phyloP scores from a whole-genome alignment of 139 green algal species.

The Volvox africanus region DNA sequence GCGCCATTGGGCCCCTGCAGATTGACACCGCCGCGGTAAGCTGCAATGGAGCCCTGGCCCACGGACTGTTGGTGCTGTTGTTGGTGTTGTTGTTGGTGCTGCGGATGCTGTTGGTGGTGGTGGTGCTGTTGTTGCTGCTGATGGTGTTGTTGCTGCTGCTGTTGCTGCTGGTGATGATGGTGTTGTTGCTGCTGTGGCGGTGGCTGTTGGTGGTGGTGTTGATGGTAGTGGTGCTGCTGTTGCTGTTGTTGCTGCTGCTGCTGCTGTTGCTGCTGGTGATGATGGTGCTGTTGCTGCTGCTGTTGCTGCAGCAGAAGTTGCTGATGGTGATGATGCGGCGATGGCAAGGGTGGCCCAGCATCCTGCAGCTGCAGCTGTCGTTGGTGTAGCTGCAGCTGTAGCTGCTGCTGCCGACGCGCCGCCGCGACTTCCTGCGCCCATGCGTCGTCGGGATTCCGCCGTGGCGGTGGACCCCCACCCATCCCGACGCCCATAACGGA shows the following conservation, averaged over 20 bases:
- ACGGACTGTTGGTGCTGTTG: background rate
- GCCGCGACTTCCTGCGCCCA: background rate
- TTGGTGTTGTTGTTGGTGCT: background rate
- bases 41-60: background rate
- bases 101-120: background rate
- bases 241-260: background rate
- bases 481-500: background rate
- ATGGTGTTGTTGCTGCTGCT: background rate
- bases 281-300: background rate
- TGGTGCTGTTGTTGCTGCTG: background rate
- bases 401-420: background rate
- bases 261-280: background rate
- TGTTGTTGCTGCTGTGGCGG: background rate
- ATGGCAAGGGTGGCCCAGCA: background rate
- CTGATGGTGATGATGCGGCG: background rate
- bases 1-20: background rate
- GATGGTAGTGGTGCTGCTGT: background rate
- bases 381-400: background rate
- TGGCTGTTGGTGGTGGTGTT: background rate
- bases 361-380: background rate
- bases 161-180: background rate
- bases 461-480: background rate
- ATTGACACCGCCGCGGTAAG: background rate
- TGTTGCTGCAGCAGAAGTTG: background rate
- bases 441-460: background rate